Base-by-base conservation (phyloP, 805 yeast genomes). In the Nematodospora valgi region DNA sequence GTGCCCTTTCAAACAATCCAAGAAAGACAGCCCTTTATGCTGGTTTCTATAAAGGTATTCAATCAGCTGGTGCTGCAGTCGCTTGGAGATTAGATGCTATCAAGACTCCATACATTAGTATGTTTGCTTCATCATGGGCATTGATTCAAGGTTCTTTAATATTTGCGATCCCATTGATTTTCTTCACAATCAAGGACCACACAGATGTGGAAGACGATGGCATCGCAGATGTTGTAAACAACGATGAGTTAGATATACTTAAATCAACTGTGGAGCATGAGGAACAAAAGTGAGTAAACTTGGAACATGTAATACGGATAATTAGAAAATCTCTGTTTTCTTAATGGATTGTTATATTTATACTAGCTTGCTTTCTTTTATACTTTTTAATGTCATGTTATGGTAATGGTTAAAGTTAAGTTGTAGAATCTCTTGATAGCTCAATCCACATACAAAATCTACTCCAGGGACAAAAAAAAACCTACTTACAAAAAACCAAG, bases 21-120 rank as follows among this genome's bases (percentile, higher is more conserved):
- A 68, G 75, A 58, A 74, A 70, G 52, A 60, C 66, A 25, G 76
- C 80, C 17, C 53, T 77, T 39, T 73, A 74, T 47, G 78, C 80
- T 13, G 82, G 82, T 26, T 74, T 74, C 53, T 78, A 77, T 62
- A 79, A 79, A 61, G 76, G 80, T 38, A 54, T 79, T 39, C 84
- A 78, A 58, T 70, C 78, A 26, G 82, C 82, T 7, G 81, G 80
- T 51, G 76, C 78, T 10, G 83, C 78, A 16, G 62, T 78, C 30
- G 71, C 70, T 10, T 79, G 82, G 82, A 59, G 78, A 46, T 54
- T 76, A 42, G 82, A 77, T 48, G 69, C 75, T 20, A 40, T 60
- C 23, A 54, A 48, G 9, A 40, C 37, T 19, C 41, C 62, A 6
- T 78, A 64, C 52, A 58, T 60, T 47, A 48, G 49, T 24, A 49